A percentile compares a stretch with the other conserved stretches of the same genome.
Evolutionary conservation across 768 basidiomycete genomes (phyloP).

Genomic region (Tricholoma sp.): DNA sequence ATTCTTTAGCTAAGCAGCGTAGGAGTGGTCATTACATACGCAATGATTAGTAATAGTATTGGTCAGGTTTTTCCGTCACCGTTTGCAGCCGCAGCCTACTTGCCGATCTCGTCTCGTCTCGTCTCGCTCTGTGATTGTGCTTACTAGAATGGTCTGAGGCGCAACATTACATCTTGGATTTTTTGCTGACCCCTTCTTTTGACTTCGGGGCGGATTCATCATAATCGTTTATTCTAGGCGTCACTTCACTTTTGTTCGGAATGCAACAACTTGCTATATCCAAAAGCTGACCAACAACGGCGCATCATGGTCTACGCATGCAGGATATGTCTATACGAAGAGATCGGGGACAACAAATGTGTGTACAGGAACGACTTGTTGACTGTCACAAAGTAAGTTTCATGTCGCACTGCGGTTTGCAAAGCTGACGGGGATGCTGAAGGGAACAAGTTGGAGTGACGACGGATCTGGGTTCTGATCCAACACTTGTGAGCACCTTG

Average conservation of each 20-base stretch:
- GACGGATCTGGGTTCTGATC: conserved; percentile 80
- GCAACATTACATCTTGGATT: background rate
- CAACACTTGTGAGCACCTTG: conserved; percentile 65
- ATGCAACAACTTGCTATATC: conserved; percentile 94
- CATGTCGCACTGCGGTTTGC: conserved; percentile 14
- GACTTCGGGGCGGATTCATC: background rate
- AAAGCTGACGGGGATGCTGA: background rate
- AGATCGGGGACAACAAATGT: conserved; percentile 80
- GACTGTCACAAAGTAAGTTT: conserved; percentile 82
- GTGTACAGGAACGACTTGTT: conserved; percentile 93
- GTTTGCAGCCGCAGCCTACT: background rate
- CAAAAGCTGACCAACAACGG: conserved; percentile 83
- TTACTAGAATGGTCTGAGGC: background rate
- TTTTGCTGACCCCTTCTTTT: background rate
- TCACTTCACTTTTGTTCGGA: conserved; percentile 90
- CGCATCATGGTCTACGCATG: conserved; percentile 88
- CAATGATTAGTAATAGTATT: too few species aligned
- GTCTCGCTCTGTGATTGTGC: background rate
- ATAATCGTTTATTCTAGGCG: conserved; percentile 38
- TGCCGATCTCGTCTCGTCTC: background rate
- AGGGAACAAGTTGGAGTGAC: conserved; percentile 95
- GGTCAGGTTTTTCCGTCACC: too few species aligned
- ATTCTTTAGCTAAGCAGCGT: too few species aligned
- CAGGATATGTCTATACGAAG: conserved; percentile 84
- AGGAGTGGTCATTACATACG: too few species aligned